Conservation (phyloP, 441 rosid species). For the Kokia cookei region DNA sequence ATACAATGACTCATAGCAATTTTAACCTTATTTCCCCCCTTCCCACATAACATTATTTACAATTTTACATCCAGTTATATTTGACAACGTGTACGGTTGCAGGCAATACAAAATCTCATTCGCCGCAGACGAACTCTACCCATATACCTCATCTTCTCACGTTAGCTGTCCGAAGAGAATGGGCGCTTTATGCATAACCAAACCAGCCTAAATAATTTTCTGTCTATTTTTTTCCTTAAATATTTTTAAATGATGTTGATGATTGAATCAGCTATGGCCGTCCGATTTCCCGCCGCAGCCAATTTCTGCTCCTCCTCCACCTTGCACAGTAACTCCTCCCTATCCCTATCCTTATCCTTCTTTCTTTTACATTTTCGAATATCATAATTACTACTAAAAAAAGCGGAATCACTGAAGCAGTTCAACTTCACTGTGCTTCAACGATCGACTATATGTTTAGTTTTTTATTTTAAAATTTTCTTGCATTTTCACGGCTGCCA, state of each 20-base stretch:
- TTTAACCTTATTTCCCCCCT: neutral
- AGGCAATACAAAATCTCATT: neutral
- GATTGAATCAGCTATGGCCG: conserved; percentile 62
- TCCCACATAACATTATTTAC: neutral
- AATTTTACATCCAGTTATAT: neutral
- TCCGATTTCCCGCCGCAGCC: conserved; percentile 48
- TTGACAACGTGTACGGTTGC: conserved; percentile 9
- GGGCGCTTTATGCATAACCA: conserved; percentile 10
- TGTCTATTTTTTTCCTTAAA: no score
- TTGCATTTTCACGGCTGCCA: conserved; percentile 22
- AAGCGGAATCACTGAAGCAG: neutral
- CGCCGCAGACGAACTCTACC: conserved; percentile 4
- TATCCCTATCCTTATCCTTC: conserved; percentile 9
- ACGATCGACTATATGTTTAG: neutral
- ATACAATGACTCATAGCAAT: no score
- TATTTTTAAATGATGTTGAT: conserved; percentile 9
- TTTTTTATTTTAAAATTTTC: conserved; percentile 1
- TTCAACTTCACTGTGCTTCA: neutral
- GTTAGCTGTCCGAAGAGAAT: neutral
- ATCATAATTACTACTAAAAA: neutral
- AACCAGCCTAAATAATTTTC: neutral
- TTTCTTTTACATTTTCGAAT: neutral
- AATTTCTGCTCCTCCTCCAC: conserved; percentile 43
- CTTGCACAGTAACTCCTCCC: conserved; percentile 35
- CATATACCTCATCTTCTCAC: conserved; percentile 23